Evolutionary conservation across 2,329 filamentous ascomycete genomes (phyloP).

Genomic region (Botrytis elliptica): DNA sequence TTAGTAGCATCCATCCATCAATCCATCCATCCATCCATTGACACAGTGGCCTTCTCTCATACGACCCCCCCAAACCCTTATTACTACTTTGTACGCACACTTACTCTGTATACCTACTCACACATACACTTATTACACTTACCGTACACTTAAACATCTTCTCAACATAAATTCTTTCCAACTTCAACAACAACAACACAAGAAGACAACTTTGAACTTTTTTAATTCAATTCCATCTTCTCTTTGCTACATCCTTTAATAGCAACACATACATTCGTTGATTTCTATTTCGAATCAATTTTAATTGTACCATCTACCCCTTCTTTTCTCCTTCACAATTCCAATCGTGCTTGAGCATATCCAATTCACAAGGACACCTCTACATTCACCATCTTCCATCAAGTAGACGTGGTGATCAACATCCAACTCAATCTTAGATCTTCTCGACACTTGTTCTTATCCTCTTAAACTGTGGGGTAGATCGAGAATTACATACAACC

Average conservation of each 20-base stretch:
- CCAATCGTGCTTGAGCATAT: not conserved
- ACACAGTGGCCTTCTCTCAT: conserved; percentile 7
- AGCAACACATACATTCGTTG: conserved; percentile 12
- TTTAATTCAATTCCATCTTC: not conserved
- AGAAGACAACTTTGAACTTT: not conserved
- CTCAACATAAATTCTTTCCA: not conserved
- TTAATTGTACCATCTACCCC: conserved; percentile 2
- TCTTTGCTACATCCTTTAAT: conserved; percentile 5
- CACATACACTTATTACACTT: too few species aligned
- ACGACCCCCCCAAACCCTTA: not conserved
- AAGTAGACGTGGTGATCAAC: not conserved
- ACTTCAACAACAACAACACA: not conserved
- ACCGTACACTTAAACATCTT: not conserved
- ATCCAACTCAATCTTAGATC: not conserved
- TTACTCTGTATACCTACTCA: not conserved
- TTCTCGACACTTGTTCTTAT: conserved; percentile 2
- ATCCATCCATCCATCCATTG: not conserved
- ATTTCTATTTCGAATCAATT: not conserved
- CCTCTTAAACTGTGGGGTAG: conserved; percentile 26
- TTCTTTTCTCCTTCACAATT: not conserved
- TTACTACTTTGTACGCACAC: not conserved
- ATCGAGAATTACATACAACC: not conserved
- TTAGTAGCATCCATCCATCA: not conserved
- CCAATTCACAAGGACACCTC: conserved; percentile 10
- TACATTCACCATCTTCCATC: not conserved